A percentile compares a stretch with the other conserved stretches of the same genome.
Conservation (phyloP, 2,329 filamentous ascomycete species). For the Ceratocystis huliohia region DNA sequence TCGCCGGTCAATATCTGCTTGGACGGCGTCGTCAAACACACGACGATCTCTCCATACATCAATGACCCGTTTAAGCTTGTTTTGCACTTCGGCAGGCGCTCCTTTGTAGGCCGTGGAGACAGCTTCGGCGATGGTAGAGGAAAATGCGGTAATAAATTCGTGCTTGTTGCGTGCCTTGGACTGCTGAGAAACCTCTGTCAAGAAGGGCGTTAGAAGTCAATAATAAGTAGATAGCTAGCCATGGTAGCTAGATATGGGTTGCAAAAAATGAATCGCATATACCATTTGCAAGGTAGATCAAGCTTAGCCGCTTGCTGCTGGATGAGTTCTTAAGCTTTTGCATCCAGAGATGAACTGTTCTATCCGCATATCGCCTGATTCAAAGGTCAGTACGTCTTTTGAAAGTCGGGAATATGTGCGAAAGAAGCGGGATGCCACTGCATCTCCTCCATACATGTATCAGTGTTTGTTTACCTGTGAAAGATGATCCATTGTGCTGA, state of each 20-base stretch:
- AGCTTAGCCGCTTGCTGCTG: constrained; percentile 71
- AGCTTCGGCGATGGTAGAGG: constrained; percentile 86
- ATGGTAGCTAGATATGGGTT: neutral
- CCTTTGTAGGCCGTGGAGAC: constrained; percentile 82
- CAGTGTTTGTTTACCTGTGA: constrained; percentile 54
- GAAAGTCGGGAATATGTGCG: neutral
- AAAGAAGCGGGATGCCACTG: neutral
- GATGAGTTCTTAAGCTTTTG: constrained; percentile 78
- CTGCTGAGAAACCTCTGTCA: constrained; percentile 81
- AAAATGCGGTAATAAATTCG: constrained; percentile 84
- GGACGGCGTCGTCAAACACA: constrained; percentile 72
- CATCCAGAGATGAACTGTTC: constrained; percentile 84
- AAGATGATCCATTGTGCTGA: constrained; percentile 99
- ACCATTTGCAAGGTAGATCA: constrained; percentile 95
- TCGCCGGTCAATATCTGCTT: constrained; percentile 65
- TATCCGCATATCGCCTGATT: constrained; percentile 72
- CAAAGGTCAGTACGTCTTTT: constrained; percentile 2
- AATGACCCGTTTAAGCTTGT: constrained; percentile 74
- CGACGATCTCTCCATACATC: constrained; percentile 84
- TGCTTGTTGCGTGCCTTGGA: constrained; percentile 85
- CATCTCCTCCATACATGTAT: constrained; percentile 16
- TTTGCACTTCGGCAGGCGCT: constrained; percentile 70
- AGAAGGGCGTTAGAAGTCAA: neutral
- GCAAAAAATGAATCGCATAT: constrained; percentile 26
- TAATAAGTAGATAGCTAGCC: neutral